Evolutionary conservation across 495 filamentous ascomycete genomes (phyloP), one percentile per base, ranked within the genome.

Genomic region (Podospora australis): DNA sequence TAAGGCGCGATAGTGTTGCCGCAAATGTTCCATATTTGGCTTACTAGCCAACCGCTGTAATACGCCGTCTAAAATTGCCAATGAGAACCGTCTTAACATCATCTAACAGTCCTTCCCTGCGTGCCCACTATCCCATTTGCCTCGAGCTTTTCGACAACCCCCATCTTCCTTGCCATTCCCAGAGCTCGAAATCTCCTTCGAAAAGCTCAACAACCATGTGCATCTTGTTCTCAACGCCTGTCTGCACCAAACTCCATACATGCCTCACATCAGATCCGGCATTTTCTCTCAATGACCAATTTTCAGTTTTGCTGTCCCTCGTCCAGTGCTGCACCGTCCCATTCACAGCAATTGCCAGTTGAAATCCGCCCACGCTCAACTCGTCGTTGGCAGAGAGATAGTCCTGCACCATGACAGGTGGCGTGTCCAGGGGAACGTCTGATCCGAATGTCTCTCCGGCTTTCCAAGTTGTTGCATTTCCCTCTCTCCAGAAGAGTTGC

Each of bases 281-380:
- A 22, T 6, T 58, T 36, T 36, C n/a, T 6, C 14, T 16, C 32
- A 36, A 16, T 16, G 14, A n/a, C 32, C 9, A 36, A 6, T 36
- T 16, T 8, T 17, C 32, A 36, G 14, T 8, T 36, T n/a, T 36
- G 32, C n/a, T 53, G 0, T 23, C 9, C n/a, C 53, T 36, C 34
- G 24, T 11, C 56, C 56, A 59, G 47, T 59, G 53, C 53, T 59
- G 53, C 20, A 59, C 52, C 3, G 26, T 23, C 3, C 56, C 56
- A 34, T 53, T 46, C 2, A 48, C 49, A 10, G 53, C 53, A 30
- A 56, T 39, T 1, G 34, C 46, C 4, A 56, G 30, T 34, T 55
- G 53, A 22, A 59, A 56, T 3, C 42, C 52, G 6, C 56, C 53
- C 2, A 34, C 14, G 21, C 34, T 51, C 0, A 22, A 34, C 46